Conservation (phyloP, 257 asterid species). For the Solanum pennellii region DNA sequence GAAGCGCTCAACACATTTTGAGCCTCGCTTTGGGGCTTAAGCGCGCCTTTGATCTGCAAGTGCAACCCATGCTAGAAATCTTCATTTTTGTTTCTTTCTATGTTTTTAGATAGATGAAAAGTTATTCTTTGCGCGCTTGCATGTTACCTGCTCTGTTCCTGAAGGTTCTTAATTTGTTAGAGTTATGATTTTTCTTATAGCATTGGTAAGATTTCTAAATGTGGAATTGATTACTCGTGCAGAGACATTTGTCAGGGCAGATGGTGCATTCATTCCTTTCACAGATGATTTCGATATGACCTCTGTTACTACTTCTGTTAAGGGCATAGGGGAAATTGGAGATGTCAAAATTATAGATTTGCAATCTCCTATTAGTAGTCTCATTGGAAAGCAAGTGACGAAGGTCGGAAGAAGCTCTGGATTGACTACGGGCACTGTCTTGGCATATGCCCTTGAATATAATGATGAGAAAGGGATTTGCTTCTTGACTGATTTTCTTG, state of each 20-base stretch:
- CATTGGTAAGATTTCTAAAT: background rate
- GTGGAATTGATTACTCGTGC: constrained; percentile 14
- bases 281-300: constrained; percentile 71
- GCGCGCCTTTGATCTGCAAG: background rate
- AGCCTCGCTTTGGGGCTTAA: too few species aligned
- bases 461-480: constrained; percentile 94
- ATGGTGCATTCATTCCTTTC: constrained; percentile 93
- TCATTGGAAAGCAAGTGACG: constrained; percentile 73
- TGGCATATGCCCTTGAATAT: constrained; percentile 94
- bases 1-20: too few species aligned
- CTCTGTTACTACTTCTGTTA: constrained; percentile 65
- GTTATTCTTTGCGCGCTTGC: background rate
- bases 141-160: background rate
- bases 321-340: constrained; percentile 83
- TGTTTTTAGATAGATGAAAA: background rate
- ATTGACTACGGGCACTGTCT: constrained; percentile 76
- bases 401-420: constrained; percentile 99
- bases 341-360: constrained; percentile 65
- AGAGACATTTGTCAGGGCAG: constrained; percentile 97
- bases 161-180: background rate
- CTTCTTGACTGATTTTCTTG: constrained; percentile 88
- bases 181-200: background rate
- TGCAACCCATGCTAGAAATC: background rate
- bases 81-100: background rate
- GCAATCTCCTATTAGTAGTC: constrained; percentile 79